phyloP scores from a whole-genome alignment of 495 filamentous ascomycete species.

The Neurospora sp. region DNA sequence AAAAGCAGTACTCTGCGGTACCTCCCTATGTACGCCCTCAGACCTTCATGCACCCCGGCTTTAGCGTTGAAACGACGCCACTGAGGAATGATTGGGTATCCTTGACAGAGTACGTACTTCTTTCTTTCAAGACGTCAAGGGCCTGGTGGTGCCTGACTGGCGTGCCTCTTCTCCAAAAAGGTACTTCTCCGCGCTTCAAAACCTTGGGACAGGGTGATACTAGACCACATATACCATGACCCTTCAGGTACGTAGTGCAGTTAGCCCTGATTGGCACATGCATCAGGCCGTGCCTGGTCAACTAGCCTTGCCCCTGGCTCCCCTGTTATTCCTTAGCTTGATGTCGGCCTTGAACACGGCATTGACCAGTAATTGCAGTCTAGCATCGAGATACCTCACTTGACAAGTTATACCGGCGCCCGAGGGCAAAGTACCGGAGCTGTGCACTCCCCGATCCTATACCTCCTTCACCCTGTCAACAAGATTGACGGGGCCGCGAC shows the following conservation, averaged over 20 bases:
- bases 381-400: slow-evolving; percentile 15
- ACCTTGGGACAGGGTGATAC: too few relatives aligned
- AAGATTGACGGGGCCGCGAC: slow-evolving; percentile 4
- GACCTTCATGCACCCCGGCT: slow-evolving; percentile 18
- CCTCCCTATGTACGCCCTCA: slow-evolving; percentile 1
- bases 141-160: not conserved
- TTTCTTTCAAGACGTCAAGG: not conserved
- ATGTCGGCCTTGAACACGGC: slow-evolving; percentile 18
- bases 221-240: too few relatives aligned
- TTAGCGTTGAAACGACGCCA: slow-evolving; percentile 22
- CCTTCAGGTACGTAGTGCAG: too few relatives aligned
- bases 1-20: slow-evolving; percentile 5
- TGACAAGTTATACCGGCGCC: slow-evolving; percentile 15
- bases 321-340: slow-evolving; percentile 9
- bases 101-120: not conserved
- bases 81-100: not conserved
- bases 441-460: slow-evolving; percentile 10
- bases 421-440: slow-evolving; percentile 7
- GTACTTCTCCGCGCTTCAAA: too few relatives aligned
- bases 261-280: too few relatives aligned
- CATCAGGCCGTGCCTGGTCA: slow-evolving; percentile 19
- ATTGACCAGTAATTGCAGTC: slow-evolving; percentile 19
- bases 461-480: slow-evolving; percentile 2
- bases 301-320: slow-evolving; percentile 15
- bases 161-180: too few relatives aligned